phyloP scores from a whole-genome alignment of 2,329 filamentous ascomycete genomes.

The Pseudogymnoascus sp. region DNA sequence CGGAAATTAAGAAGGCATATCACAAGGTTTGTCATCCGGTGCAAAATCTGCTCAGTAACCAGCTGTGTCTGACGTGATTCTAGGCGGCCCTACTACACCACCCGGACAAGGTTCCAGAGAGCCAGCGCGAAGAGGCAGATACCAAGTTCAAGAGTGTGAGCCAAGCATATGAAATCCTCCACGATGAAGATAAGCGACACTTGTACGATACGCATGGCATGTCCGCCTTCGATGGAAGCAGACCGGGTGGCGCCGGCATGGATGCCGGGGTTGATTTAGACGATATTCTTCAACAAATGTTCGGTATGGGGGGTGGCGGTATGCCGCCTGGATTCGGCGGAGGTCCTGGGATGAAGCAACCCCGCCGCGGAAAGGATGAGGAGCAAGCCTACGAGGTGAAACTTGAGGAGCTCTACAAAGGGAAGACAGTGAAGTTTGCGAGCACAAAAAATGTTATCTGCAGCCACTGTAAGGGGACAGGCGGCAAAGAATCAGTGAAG shows the following conservation, averaged over 20 bases:
- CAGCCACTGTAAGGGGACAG: constrained; percentile 74
- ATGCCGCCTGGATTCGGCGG: constrained; percentile 27
- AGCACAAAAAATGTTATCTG: constrained; percentile 93
- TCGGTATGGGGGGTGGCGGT: constrained; percentile 57
- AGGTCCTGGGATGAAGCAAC: constrained; percentile 44
- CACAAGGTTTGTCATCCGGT: constrained; percentile 59
- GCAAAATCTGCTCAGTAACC: constrained; percentile 1
- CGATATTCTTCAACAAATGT: constrained; percentile 91
- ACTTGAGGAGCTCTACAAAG: constrained; percentile 94
- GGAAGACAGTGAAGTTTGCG: constrained; percentile 94
- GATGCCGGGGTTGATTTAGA: constrained; percentile 72
- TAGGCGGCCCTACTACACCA: constrained; percentile 82
- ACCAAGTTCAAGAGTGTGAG: constrained; percentile 86
- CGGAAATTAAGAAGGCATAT: constrained; percentile 92
- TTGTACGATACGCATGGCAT: constrained; percentile 93
- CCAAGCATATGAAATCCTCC: constrained; percentile 95
- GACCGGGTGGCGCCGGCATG: constrained; percentile 53
- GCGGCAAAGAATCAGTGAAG: constrained; percentile 88
- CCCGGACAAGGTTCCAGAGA: constrained; percentile 89
- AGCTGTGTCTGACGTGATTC: constrained; percentile 16
- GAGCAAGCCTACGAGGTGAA: constrained; percentile 86
- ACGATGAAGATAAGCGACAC: constrained; percentile 86
- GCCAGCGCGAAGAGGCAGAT: constrained; percentile 76
- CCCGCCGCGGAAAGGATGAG: constrained; percentile 70
- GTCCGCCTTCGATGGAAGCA: constrained; percentile 78